A percentile compares a stretch with the other conserved stretches of the same genome.
phyloP scores from a whole-genome alignment of 2,329 filamentous ascomycete genomes.

The Exophiala alcalophila region DNA sequence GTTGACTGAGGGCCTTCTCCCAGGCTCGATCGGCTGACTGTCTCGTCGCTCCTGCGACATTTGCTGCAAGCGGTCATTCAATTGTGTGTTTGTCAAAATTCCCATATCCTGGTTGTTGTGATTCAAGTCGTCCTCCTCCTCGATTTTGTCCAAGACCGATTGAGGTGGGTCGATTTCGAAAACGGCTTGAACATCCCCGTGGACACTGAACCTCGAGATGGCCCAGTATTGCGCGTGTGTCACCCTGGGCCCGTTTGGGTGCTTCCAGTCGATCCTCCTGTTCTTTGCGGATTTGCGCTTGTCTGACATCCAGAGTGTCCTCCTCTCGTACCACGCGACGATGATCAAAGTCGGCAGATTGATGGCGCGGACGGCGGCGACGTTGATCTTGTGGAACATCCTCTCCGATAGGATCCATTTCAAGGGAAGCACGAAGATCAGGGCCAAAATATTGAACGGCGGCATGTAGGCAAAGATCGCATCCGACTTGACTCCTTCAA shows the following conservation, averaged over 20 bases:
- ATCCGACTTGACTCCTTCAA: slow-evolving; percentile 82
- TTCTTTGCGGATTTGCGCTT: slow-evolving; percentile 8
- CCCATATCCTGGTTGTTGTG: slow-evolving; percentile 13
- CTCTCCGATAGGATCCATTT: slow-evolving; percentile 75
- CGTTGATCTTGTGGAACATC: slow-evolving; percentile 90
- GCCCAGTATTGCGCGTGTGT: slow-evolving; percentile 56
- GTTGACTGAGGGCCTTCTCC: slow-evolving; percentile 7
- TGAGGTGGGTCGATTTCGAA: slow-evolving; percentile 70
- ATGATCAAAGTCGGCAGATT: slow-evolving; percentile 72
- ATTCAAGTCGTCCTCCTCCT: slow-evolving; percentile 58
- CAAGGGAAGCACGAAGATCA: slow-evolving; percentile 70
- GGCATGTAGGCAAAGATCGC: slow-evolving; percentile 79
- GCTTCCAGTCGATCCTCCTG: slow-evolving; percentile 26
- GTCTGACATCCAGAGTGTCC: slow-evolving; percentile 57
- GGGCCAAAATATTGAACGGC: slow-evolving; percentile 77
- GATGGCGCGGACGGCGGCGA: slow-evolving; percentile 68
- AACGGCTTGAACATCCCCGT: slow-evolving; percentile 69
- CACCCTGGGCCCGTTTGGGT: slow-evolving; percentile 20
- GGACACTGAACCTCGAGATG: slow-evolving; percentile 65
- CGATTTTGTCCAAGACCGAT: slow-evolving; percentile 53
- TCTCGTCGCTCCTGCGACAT: slow-evolving; percentile 5
- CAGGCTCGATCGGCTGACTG: slow-evolving; percentile 8
- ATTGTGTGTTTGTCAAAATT: slow-evolving; percentile 11
- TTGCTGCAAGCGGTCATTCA: slow-evolving; percentile 12
- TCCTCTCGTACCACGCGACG: slow-evolving; percentile 69